These are phyloP conservation scores for Aaosphaeria arxii DNA, from an alignment of 2,329 filamentous ascomycete genomes.

Conservation along the genomic window DNA sequence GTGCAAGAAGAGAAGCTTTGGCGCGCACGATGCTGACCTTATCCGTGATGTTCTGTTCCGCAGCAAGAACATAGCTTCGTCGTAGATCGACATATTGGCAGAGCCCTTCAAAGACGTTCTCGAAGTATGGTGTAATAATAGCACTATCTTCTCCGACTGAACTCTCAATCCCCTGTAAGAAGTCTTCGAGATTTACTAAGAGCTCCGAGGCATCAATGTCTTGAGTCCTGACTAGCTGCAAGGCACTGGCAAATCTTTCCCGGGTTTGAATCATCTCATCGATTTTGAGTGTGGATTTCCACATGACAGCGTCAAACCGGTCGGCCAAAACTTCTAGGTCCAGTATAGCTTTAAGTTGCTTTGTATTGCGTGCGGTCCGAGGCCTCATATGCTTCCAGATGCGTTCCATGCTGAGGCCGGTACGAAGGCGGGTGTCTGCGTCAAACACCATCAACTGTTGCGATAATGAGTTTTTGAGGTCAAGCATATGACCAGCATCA, in stretches of 20 bases:
- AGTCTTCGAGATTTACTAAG: constrained; percentile 21
- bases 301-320: constrained; percentile 43
- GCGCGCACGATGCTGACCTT: constrained; percentile 16
- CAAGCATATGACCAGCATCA: constrained; percentile 14
- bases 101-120: constrained; percentile 35
- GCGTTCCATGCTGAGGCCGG: constrained; percentile 74
- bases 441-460: constrained; percentile 52
- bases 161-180: constrained; percentile 29
- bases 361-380: constrained; percentile 41
- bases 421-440: constrained; percentile 68
- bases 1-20: constrained; percentile 32
- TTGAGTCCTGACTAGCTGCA: constrained; percentile 27
- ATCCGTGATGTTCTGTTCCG: neutral
- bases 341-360: constrained; percentile 39
- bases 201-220: constrained; percentile 29
- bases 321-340: constrained; percentile 45
- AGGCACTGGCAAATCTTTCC: constrained; percentile 29
- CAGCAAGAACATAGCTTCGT: neutral
- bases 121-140: constrained; percentile 30
- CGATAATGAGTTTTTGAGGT: constrained; percentile 20
- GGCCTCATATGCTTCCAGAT: constrained; percentile 75
- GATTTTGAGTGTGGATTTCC: constrained; percentile 28
- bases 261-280: constrained; percentile 36
- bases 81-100: constrained; percentile 32
- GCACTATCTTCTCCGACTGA: constrained; percentile 23